Base-by-base conservation (phyloP, 2,329 filamentous ascomycete species). In the Trichoderma afroharzianum region DNA sequence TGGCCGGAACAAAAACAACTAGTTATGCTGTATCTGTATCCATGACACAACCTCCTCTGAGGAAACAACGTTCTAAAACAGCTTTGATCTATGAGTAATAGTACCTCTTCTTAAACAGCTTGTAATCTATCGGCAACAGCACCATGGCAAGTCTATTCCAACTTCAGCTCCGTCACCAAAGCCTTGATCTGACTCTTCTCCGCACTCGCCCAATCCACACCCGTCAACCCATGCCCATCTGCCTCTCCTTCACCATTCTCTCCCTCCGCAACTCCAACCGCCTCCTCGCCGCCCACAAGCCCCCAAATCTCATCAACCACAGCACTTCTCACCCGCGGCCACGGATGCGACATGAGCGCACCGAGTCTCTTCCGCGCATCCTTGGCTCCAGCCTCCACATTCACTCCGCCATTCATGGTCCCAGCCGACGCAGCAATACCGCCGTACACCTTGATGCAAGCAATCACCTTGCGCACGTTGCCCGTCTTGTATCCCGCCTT, bases 401-500 rank as follows among this genome's bases (percentile, higher is more conserved):
- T 62, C 32, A 69, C 71, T 12, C 58, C 75, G 11, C 39, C 74
- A 61, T 83, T 77, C 2, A 80, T 79, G 4, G 88, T 88, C 24
- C 47, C 75, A 14, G 58, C 74, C 63, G 83, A 77, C 1, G 80
- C 80, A 4, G 89, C 88, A 30, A 97, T 82, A 0, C 89, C 90
- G 3, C 90, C 88, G 80, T 98, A 98, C 14, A 96, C 88, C 76
- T 91, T 92, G 73, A 97, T 84, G 26, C 93, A 93, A 0, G 93
- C 92, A 78, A 93, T 88, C 1, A 98, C 85, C 80, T 96, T 95
- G 64, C 91, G 88, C 57, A 97, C 88, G 79, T 93, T 96, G 24
- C 91, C 90, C 1, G 92, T 92, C 81, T 95, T 95, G 83, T 92
- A 95, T 74, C 95, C 92, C 0, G 92, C 88, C 80, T 91, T 94